phyloP scores from a whole-genome alignment of 139 green algal species.

The Yamagishiella unicocca region DNA sequence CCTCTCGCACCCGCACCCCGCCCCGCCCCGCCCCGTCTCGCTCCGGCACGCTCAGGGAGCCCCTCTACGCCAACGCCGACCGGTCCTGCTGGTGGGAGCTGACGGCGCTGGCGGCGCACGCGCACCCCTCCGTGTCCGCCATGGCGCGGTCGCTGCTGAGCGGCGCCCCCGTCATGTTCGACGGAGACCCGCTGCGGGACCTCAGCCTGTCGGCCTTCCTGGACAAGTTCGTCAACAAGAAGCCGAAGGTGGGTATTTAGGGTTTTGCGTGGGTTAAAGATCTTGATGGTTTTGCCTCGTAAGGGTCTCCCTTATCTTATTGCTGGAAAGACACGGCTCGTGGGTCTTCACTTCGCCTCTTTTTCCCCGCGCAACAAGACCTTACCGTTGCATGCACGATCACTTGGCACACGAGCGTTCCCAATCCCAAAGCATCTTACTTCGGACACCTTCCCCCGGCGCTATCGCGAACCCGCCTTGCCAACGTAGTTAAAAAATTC shows the following conservation, averaged over 20 bases:
- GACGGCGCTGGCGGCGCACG: constrained; percentile 79
- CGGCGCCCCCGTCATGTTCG: constrained; percentile 85
- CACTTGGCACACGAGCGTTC: too few relatives aligned
- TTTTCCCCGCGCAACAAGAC: too few relatives aligned
- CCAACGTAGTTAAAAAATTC: too few relatives aligned
- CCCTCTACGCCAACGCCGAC: constrained; percentile 81
- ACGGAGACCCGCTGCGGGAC: constrained; percentile 92
- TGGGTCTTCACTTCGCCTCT: too few relatives aligned
- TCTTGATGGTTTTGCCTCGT: too few relatives aligned
- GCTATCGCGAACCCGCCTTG: too few relatives aligned
- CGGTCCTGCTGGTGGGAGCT: constrained; percentile 94
- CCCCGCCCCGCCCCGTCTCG: background rate
- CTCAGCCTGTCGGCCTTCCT: constrained; percentile 89
- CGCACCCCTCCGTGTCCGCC: constrained; percentile 89
- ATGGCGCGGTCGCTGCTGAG: constrained; percentile 90
- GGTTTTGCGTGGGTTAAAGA: too few relatives aligned
- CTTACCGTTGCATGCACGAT: too few relatives aligned
- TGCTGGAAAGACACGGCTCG: too few relatives aligned
- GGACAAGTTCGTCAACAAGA: constrained; percentile 95
- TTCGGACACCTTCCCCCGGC: too few relatives aligned
- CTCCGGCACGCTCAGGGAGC: constrained; percentile 85
- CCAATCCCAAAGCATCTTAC: too few relatives aligned
- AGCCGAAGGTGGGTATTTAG: constrained; percentile 84
- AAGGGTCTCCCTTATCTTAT: too few relatives aligned
- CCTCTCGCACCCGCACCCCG: background rate